Conservation (phyloP, 805 yeast species). For the Saccharomycopsis capsularis region DNA sequence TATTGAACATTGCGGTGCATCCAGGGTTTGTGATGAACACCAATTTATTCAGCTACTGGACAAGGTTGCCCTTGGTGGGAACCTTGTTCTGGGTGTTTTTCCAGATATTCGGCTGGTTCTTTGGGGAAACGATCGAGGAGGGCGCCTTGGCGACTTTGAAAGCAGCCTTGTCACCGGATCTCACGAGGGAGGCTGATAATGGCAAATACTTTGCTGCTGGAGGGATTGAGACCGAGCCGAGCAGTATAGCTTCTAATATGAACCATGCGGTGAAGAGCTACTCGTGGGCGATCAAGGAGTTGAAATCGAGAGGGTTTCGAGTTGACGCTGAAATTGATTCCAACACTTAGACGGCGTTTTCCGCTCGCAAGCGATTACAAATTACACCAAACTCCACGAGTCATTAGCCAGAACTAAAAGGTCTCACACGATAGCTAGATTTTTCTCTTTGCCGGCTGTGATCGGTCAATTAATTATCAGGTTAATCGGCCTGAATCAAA, state of each 20-base stretch:
- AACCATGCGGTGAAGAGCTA: slow-evolving; percentile 64
- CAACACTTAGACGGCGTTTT: neutral
- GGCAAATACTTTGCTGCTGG: slow-evolving; percentile 63
- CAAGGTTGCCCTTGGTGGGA: slow-evolving; percentile 73
- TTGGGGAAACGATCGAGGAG: slow-evolving; percentile 67
- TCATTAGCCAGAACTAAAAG: too few relatives aligned
- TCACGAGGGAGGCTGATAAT: slow-evolving; percentile 48
- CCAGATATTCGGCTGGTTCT: slow-evolving; percentile 58
- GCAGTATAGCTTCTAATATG: slow-evolving; percentile 48
- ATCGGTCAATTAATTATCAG: too few relatives aligned
- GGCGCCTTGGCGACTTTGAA: slow-evolving; percentile 61
- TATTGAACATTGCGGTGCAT: slow-evolving; percentile 60
- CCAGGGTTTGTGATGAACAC: slow-evolving; percentile 88
- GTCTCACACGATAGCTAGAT: too few relatives aligned
- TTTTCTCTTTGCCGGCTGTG: too few relatives aligned
- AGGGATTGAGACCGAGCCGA: slow-evolving; percentile 51
- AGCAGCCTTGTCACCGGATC: slow-evolving; percentile 49
- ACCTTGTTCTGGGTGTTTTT: slow-evolving; percentile 63
- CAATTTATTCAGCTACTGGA: slow-evolving; percentile 67
- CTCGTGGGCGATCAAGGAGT: slow-evolving; percentile 68
- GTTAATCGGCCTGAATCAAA: too few relatives aligned
- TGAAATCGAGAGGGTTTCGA: slow-evolving; percentile 32
- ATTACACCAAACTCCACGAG: too few relatives aligned
- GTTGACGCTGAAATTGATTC: too few relatives aligned
- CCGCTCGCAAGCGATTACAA: too few relatives aligned